Evolutionary conservation across 1,139 yeast species (phyloP), one percentile per base, ranked within the genome.

Genomic region (Taphrina flavorubra): DNA sequence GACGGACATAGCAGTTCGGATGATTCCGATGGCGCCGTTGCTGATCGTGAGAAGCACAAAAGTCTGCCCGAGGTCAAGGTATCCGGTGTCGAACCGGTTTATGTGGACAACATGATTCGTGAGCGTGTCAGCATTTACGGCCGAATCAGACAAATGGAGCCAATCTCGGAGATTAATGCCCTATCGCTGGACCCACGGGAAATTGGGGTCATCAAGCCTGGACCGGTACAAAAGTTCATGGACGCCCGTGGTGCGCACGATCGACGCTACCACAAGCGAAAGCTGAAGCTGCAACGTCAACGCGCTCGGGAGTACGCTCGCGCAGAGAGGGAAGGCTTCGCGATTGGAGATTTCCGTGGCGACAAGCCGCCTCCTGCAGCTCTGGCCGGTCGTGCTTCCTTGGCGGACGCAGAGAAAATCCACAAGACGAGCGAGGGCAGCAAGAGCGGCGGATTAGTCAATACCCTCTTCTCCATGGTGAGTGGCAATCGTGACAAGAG

Each of bases 41-140:
- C 63, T 8, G 58, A 49, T n/a, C 55, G 34, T 8, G 25, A 16
- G 40, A 31, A 47, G 34, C 34, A 25, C 16, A 14, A 14, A 4
- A 34, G n/a, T 31, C 42, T 31, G 7, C 58, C 68, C 34, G 56
- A 49, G 34, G 63, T 65, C 58, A 65, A 59, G 31, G 63, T 65
- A 10, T 18, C 63, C 10, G 68, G 68, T 18, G 59, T 56, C 25
- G 68, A 65, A 58, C 63, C 63, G 8, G 58, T 51, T 18, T 65
- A 57, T 34, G 51, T 57, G 36, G 58, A 65, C 51, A 36, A 65
- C 53, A 68, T 68, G 70, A 60, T 64, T 8, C 70, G 70, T 34
- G 60, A 61, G 56, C 65, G 70, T 14, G 61, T 68, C 44, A 37
- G 55, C 34, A 55, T 55, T 13, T 44, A 68, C 25, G 68, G 68